Evolutionary conservation across 139 green algal species (phyloP).

Genomic region (Chlorella sp.): DNA sequence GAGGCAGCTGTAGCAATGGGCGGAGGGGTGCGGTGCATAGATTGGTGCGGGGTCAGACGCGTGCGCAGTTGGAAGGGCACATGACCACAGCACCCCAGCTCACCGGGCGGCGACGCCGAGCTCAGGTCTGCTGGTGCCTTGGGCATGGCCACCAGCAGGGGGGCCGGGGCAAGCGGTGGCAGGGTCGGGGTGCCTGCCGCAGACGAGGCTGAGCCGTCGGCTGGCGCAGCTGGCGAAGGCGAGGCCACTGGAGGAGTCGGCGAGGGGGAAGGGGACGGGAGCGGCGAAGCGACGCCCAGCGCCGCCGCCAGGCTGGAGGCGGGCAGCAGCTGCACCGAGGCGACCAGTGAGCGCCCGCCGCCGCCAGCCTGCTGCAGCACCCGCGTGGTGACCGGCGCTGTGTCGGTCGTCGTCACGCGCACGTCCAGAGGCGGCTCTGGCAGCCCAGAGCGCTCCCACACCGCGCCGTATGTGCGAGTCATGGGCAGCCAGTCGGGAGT

Average conservation of each 20-base stretch:
- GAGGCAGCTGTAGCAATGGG: neutral
- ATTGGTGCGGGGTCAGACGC: too few relatives aligned
- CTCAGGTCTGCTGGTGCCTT: neutral
- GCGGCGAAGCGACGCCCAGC: too few relatives aligned
- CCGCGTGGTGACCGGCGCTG: conserved; percentile 8
- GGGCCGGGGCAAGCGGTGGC: neutral
- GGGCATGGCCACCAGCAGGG: neutral
- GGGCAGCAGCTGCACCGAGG: too few relatives aligned
- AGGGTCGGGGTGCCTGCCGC: neutral
- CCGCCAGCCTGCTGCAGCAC: conserved; percentile 6
- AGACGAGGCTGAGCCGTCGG: too few relatives aligned
- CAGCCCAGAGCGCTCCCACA: conserved; percentile 35
- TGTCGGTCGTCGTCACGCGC: conserved; percentile 17
- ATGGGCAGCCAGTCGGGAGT: conserved; percentile 29
- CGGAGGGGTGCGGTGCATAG: too few relatives aligned
- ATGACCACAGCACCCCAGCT: too few relatives aligned
- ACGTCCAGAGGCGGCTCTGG: conserved; percentile 36
- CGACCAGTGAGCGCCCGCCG: too few relatives aligned
- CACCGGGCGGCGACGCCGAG: too few relatives aligned
- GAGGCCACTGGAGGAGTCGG: neutral
- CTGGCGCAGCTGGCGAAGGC: neutral
- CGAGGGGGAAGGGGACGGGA: neutral
- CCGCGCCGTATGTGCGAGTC: conserved; percentile 27
- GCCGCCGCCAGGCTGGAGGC: too few relatives aligned
- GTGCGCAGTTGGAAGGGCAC: too few relatives aligned